Percentiles rank a stretch among this genome's conserved stretches.
These are phyloP conservation scores for Auriscalpium vulgare DNA, from an alignment of 768 basidiomycete species.

Conservation along the genomic window DNA sequence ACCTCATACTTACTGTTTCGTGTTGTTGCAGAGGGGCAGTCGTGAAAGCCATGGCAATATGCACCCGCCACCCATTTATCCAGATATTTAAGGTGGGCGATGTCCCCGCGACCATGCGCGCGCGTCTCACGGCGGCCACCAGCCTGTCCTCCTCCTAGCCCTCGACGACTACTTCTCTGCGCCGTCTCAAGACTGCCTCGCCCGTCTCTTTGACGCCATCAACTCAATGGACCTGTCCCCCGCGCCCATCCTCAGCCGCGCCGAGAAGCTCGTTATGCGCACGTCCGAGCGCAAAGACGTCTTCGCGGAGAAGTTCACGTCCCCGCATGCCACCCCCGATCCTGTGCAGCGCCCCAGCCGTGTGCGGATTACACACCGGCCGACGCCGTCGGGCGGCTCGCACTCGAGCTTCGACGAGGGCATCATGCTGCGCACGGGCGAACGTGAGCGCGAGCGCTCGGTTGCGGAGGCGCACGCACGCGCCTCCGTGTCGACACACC, in stretches of 20 bases:
- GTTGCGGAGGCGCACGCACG: constrained; percentile 5
- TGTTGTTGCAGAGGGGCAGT: constrained; percentile 67
- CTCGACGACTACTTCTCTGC: constrained; percentile 90
- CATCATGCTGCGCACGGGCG: constrained; percentile 33
- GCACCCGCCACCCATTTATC: constrained; percentile 88
- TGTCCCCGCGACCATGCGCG: neutral
- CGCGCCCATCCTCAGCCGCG: constrained; percentile 68
- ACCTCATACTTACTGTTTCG: neutral
- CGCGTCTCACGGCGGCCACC: constrained; percentile 1
- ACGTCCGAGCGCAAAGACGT: constrained; percentile 87
- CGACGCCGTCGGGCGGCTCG: constrained; percentile 35
- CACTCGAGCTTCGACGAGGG: constrained; percentile 68
- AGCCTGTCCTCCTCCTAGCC: constrained; percentile 91
- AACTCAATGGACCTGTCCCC: constrained; percentile 85
- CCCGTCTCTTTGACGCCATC: constrained; percentile 85
- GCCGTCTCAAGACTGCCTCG: constrained; percentile 85
- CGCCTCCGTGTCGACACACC: constrained; percentile 12
- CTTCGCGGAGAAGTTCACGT: constrained; percentile 73
- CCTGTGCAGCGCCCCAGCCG: constrained; percentile 1
- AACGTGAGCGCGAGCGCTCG: constrained; percentile 3
- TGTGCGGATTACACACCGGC: constrained; percentile 7
- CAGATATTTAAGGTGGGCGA: constrained; percentile 84
- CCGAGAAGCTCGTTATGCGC: constrained; percentile 86
- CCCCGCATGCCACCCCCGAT: constrained; percentile 1
- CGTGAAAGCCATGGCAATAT: constrained; percentile 92